Base-by-base conservation (phyloP, 169 alveolate species). In the Plasmodium chabaudi region DNA sequence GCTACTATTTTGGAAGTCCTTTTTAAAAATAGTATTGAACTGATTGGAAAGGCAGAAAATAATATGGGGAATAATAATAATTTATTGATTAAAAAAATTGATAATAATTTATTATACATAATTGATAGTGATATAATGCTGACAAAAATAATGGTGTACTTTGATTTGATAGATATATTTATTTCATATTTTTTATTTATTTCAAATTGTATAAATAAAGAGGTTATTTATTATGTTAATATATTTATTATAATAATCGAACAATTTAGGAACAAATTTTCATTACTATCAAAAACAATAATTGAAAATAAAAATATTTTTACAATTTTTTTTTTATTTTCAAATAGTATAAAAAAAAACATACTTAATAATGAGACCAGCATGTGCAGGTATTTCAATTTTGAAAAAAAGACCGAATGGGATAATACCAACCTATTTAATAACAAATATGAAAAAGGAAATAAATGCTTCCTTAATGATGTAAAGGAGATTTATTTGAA, bases 91-190 rank as follows among this genome's bases (percentile, higher is more conserved):
- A 68, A 42, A 49, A 68, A 17, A 9, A 68, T 68, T 2, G 77
- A 68, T 19, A 1, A n/a, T 13, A 68, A 68, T 68, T 47, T 68
- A 51, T 68, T 68, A n/a, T 68, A 68, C 19, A 6, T 68, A 5
- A 68, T 68, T 49, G 77, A 68, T 21, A 68, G 10, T 47, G 77
- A 68, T 49, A 47, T 68, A 1, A 51, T n/a, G 7, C 10, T 68
- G 21, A 17, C 46, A 10, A 68, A 68, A 25, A 68, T 68, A 9
- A 17, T 68, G 19, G 12, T 68, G 21, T 68, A 47, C 9, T 68
- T 68, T 68, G 21, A 68, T 17, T 42, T 68, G 19, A 13, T 51
- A 47, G 25, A 68, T 15, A n/a, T 68, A 13, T 47, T 68, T 68
- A 23, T 47, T 68, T 17, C 51, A 10, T 68, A 68, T 25, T 34